Evolutionary conservation across 2,329 filamentous ascomycete species (phyloP), one percentile per base, ranked within the genome.

Genomic region (Fusarium dimerum): DNA sequence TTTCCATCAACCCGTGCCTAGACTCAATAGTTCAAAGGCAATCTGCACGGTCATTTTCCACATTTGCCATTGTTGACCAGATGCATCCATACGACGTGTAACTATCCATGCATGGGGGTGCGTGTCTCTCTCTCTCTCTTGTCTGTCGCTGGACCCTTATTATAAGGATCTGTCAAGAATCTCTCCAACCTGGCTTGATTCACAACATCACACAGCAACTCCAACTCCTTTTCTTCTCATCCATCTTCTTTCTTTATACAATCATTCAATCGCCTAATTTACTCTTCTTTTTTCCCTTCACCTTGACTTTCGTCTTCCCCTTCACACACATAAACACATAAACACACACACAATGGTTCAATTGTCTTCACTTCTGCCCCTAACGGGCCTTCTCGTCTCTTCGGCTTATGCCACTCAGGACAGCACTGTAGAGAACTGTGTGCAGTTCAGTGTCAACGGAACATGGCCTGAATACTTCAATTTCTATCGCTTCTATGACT

Each of bases 401-500:
- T 20, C 10, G 6, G 45, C 29, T 20, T 32, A 34, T 7, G 46
- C 50, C 2, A 45, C 34, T 26, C 3, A 5, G 4, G 32, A 36
- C 9, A 12, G 10, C 13, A 36, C 32, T 9, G 10, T 36, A 15
- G 43, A 45, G 16, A 11, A 36, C 18, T 54, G 51, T 48, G 43
- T 48, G 12, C 17, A 41, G 9, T 54, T 50, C 16, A 38, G 36
- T 5, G 45, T 54, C 36, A 50, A 54, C 18, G 51, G 51, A n/a
- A 38, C 51, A 30, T 47, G 42, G 15, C 26, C 40, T 3, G 45
- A 41, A 11, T 30, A 45, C 4, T 54, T 54, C 29, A 51, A 45
- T 34, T 54, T 54, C 32, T 54, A 54, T 43, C 38, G 51, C 5
- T 47, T 44, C 38, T 54, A 54, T 39, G 51, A 54, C 44, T 54